These are phyloP conservation scores for Colletotrichum sp. DNA, from an alignment of 2,329 filamentous ascomycete genomes.

Conservation along the genomic window DNA sequence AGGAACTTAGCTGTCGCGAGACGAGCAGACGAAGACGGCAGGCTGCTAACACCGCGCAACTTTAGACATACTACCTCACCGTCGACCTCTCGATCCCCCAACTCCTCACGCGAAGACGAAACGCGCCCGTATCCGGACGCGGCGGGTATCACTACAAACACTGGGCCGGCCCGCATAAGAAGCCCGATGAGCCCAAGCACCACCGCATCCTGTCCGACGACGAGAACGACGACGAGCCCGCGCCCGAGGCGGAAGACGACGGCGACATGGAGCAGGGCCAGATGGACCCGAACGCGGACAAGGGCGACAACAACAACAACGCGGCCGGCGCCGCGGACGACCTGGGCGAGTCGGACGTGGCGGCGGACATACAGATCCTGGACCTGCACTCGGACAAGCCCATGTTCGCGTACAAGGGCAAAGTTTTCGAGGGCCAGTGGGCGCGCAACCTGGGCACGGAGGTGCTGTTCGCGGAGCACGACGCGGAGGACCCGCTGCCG, in stretches of 20 bases:
- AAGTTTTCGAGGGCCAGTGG: constrained; percentile 83
- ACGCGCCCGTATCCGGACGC: constrained; percentile 29
- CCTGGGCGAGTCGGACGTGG: constrained; percentile 16
- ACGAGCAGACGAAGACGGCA: background rate
- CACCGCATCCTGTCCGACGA: constrained; percentile 25
- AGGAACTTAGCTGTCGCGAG: background rate
- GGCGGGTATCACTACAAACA: constrained; percentile 54
- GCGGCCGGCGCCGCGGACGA: constrained; percentile 22
- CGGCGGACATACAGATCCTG: constrained; percentile 74
- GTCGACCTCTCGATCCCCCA: constrained; percentile 67
- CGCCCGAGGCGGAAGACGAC: constrained; percentile 27
- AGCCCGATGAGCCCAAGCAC: constrained; percentile 20
- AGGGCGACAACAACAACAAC: constrained; percentile 10
- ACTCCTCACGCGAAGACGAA: constrained; percentile 46
- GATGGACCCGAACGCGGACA: constrained; percentile 15
- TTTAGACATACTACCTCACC: constrained; percentile 67
- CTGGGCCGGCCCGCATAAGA: constrained; percentile 37
- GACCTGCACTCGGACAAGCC: constrained; percentile 80
- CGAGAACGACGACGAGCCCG: constrained; percentile 26
- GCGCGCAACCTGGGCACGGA: constrained; percentile 84
- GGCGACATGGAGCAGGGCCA: constrained; percentile 26
- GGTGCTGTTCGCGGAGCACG: constrained; percentile 69
- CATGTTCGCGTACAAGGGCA: constrained; percentile 79
- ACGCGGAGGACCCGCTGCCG: constrained; percentile 45
- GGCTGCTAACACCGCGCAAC: background rate